These are phyloP conservation scores for Kwoniella pini DNA, from an alignment of 768 basidiomycete species.

Conservation along the genomic window DNA sequence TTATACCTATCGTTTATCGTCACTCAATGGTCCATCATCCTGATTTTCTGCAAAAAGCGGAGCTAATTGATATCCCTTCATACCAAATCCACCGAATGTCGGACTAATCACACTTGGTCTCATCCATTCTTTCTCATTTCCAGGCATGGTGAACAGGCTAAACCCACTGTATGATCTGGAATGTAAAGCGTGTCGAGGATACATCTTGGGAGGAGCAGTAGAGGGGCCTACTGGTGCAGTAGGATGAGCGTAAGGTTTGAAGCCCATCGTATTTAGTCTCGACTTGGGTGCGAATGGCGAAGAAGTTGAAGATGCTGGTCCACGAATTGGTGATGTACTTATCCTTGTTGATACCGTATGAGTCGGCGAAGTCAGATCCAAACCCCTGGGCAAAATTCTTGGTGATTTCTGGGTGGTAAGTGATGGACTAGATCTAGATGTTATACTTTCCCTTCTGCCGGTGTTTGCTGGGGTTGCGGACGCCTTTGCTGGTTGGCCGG, in stretches of 20 bases:
- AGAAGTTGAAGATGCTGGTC: background rate
- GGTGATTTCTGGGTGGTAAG: too few relatives aligned
- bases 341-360: background rate
- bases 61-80: background rate
- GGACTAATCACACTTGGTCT: conserved; percentile 5
- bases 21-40: too few relatives aligned
- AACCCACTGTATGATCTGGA: background rate
- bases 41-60: background rate
- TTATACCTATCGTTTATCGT: too few relatives aligned
- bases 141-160: background rate
- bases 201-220: background rate
- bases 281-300: conserved; percentile 4
- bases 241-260: conserved; percentile 16
- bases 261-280: background rate
- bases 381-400: background rate
- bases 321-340: background rate
- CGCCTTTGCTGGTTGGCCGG: background rate
- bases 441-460: too few relatives aligned
- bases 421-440: too few relatives aligned
- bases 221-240: background rate
- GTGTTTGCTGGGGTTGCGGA: background rate
- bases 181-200: background rate
- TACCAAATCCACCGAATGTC: background rate
- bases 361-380: background rate
- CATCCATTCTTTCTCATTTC: background rate